Evolutionary conservation across 192 early-diverging fungal genomes (phyloP).

Genomic region (Irineochytrium annulatum): DNA sequence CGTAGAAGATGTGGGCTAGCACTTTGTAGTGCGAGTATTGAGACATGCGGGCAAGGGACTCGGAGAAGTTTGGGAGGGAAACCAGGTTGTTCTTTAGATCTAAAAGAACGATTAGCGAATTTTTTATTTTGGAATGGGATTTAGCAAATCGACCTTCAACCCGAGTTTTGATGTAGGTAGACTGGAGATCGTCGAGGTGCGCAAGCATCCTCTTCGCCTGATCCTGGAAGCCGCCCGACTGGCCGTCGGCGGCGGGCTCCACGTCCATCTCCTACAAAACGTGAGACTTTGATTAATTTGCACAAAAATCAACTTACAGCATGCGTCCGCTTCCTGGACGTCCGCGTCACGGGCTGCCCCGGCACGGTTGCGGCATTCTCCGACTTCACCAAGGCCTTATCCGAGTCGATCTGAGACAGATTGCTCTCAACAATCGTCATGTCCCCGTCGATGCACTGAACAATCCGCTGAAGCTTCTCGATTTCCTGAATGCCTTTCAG

Average conservation of each 20-base stretch:
- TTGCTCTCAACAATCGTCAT: slow-evolving; percentile 32
- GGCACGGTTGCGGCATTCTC: background rate
- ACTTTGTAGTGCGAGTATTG: slow-evolving; percentile 65
- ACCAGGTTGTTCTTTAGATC: background rate
- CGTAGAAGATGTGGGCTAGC: slow-evolving; percentile 76
- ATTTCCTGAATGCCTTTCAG: slow-evolving; percentile 28
- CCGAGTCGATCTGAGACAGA: slow-evolving; percentile 7
- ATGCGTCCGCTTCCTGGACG: slow-evolving; percentile 5
- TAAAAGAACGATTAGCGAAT: background rate
- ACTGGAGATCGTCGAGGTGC: slow-evolving; percentile 69
- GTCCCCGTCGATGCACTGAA: slow-evolving; percentile 45
- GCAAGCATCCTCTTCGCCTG: slow-evolving; percentile 30
- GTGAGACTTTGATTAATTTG: background rate
- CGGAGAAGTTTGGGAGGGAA: slow-evolving; percentile 38
- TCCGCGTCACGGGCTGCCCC: background rate
- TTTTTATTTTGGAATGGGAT: background rate
- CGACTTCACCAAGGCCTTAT: background rate
- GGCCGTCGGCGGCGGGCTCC: slow-evolving; percentile 1
- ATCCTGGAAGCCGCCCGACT: background rate
- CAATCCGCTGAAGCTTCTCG: slow-evolving; percentile 31
- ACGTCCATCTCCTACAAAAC: slow-evolving; percentile 17
- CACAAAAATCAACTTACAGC: background rate
- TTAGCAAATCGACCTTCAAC: background rate
- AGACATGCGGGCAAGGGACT: slow-evolving; percentile 67
- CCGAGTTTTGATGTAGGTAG: slow-evolving; percentile 67